A percentile compares a stretch with the other conserved stretches of the same genome.
phyloP scores from a whole-genome alignment of 225 moss, liverwort and hornwort genomes.

The Polytrichum commune region DNA sequence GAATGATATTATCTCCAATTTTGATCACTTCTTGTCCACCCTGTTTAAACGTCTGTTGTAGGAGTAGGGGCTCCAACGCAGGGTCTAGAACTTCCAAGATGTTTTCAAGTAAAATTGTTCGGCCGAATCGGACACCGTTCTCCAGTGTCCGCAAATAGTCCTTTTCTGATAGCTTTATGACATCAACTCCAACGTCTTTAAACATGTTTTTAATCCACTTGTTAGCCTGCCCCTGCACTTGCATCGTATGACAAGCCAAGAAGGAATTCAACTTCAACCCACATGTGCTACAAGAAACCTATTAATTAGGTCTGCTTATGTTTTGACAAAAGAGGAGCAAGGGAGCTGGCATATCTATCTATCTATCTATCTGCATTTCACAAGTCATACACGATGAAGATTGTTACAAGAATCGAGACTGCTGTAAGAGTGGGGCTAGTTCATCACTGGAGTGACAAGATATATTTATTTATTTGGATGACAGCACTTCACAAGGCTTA shows the following conservation, averaged over 20 bases:
- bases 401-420: too few relatives aligned
- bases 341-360: too few relatives aligned
- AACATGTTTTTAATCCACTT: conserved; percentile 97
- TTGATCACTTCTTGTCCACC: conserved; percentile 93
- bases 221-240: conserved; percentile 92
- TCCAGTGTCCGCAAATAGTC: conserved; percentile 86
- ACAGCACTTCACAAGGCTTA: too few relatives aligned
- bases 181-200: conserved; percentile 80
- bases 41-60: conserved; percentile 86
- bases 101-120: conserved; percentile 69
- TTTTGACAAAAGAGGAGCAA: too few relatives aligned
- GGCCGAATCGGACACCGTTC: conserved; percentile 79
- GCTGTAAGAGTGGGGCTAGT: too few relatives aligned
- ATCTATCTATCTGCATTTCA: too few relatives aligned
- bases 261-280: background rate
- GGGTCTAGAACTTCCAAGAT: conserved; percentile 81
- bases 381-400: too few relatives aligned
- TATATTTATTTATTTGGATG: too few relatives aligned
- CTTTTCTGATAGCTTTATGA: conserved; percentile 79
- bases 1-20: conserved; percentile 92
- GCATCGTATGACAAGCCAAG: background rate
- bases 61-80: conserved; percentile 75
- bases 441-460: too few relatives aligned
- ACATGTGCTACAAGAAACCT: too few relatives aligned
- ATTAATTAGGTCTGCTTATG: too few relatives aligned